Percentiles rank a stretch among this genome's conserved stretches.
Conservation (phyloP, 768 basidiomycete genomes). For the Trichaptum fuscoviolaceum region DNA sequence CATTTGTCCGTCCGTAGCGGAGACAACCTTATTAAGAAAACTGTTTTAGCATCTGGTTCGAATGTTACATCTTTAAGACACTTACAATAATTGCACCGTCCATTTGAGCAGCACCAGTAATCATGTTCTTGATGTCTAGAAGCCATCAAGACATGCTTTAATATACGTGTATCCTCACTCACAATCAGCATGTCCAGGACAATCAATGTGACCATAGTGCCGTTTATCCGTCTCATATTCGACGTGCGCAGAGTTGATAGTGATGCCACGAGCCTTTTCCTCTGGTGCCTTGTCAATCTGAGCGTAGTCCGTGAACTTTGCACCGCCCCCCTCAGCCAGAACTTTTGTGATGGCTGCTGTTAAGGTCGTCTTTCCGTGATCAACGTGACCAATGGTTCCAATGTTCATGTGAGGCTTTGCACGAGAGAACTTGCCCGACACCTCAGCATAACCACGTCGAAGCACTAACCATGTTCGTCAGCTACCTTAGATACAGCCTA, state of each 20-base stretch:
- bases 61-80: not conserved
- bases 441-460: slow-evolving; percentile 73
- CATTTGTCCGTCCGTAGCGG: slow-evolving; percentile 99
- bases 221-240: slow-evolving; percentile 90
- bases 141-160: slow-evolving; percentile 9
- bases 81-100: slow-evolving; percentile 82
- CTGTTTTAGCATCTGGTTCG: not conserved
- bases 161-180: slow-evolving; percentile 22
- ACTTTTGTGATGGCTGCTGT: slow-evolving; percentile 96
- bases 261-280: slow-evolving; percentile 99
- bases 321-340: slow-evolving; percentile 68
- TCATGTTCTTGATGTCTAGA: slow-evolving; percentile 95
- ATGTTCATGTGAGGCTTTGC: slow-evolving; percentile 92
- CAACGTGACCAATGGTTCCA: slow-evolving; percentile 92
- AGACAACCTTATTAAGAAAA: slow-evolving; percentile 50
- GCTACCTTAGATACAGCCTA: not conserved
- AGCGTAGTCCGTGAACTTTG: slow-evolving; percentile 89
- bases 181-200: slow-evolving; percentile 96
- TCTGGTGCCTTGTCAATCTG: slow-evolving; percentile 99
- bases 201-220: slow-evolving; percentile 98
- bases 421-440: slow-evolving; percentile 53
- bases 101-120: slow-evolving; percentile 98
- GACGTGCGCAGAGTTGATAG: slow-evolving; percentile 97
- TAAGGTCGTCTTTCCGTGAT: slow-evolving; percentile 97
- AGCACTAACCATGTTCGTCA: slow-evolving; percentile 29